phyloP scores from a whole-genome alignment of 1,139 yeast genomes.

The Yamadazyma trypodendri region DNA sequence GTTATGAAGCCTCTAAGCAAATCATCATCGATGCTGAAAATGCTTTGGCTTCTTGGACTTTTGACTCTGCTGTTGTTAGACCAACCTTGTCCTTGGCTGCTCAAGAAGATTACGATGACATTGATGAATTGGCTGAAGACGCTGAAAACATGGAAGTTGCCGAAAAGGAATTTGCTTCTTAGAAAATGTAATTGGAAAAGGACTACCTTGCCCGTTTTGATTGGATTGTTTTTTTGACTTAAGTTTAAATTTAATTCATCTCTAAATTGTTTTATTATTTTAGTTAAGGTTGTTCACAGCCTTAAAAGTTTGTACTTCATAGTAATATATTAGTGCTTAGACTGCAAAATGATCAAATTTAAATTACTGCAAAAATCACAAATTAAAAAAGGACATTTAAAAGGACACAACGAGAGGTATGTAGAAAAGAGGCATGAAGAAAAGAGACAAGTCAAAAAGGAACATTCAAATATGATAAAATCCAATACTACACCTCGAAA shows the following conservation, averaged over 20 bases:
- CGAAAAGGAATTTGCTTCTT: slow-evolving; percentile 39
- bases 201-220: background rate
- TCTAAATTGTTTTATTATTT: slow-evolving; percentile 6
- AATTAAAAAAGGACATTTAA: background rate
- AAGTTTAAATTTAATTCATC: slow-evolving; percentile 4
- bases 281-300: background rate
- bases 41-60: slow-evolving; percentile 81
- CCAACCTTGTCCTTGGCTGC: slow-evolving; percentile 80
- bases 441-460: no score
- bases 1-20: slow-evolving; percentile 84
- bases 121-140: slow-evolving; percentile 47
- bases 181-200: slow-evolving; percentile 1
- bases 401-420: no score
- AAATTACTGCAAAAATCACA: background rate
- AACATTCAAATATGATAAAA: no score
- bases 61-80: slow-evolving; percentile 75
- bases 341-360: background rate
- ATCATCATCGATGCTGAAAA: slow-evolving; percentile 83
- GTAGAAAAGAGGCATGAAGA: no score
- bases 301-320: slow-evolving; percentile 1
- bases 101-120: slow-evolving; percentile 52
- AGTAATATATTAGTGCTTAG: background rate
- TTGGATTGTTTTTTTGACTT: slow-evolving; percentile 4
- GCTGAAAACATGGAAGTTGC: slow-evolving; percentile 52
- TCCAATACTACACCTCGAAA: no score